phyloP scores from a whole-genome alignment of 2,329 filamentous ascomycete genomes.

The Ploettnerulaceae sp. region DNA sequence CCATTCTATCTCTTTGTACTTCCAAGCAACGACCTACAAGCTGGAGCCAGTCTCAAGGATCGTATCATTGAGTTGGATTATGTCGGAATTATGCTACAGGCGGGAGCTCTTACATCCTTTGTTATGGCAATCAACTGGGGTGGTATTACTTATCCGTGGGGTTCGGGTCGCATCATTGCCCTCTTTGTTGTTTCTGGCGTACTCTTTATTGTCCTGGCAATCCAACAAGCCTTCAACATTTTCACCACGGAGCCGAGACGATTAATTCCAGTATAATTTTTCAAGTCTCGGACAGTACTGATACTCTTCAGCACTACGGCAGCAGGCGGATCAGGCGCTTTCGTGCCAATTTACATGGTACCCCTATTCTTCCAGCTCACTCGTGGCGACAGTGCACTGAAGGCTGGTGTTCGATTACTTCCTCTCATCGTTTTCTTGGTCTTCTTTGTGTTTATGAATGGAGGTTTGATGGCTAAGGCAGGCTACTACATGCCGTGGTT shows the following conservation, averaged over 20 bases:
- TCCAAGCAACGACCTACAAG: conserved; percentile 13
- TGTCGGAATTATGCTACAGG: conserved; percentile 30
- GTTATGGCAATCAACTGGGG: conserved; percentile 36
- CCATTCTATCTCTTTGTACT: conserved; percentile 42
- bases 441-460: conserved; percentile 33
- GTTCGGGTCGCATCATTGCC: conserved; percentile 26
- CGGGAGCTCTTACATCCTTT: conserved; percentile 33
- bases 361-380: conserved; percentile 50
- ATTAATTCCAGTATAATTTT: conserved; percentile 31
- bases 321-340: conserved; percentile 21
- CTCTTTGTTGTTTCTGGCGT: conserved; percentile 43
- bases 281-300: conserved; percentile 36
- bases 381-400: conserved; percentile 43
- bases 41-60: conserved; percentile 24
- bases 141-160: conserved; percentile 33
- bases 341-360: conserved; percentile 34
- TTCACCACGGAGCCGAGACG: conserved; percentile 26
- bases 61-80: conserved; percentile 27
- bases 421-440: conserved; percentile 35
- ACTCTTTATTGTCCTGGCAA: conserved; percentile 23
- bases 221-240: conserved; percentile 28
- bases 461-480: conserved; percentile 32
- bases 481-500: conserved; percentile 40
- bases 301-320: conserved; percentile 37
- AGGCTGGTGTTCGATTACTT: conserved; percentile 36